phyloP scores from a whole-genome alignment of 495 filamentous ascomycete species.

The Penicillium cosmopolitanum region DNA sequence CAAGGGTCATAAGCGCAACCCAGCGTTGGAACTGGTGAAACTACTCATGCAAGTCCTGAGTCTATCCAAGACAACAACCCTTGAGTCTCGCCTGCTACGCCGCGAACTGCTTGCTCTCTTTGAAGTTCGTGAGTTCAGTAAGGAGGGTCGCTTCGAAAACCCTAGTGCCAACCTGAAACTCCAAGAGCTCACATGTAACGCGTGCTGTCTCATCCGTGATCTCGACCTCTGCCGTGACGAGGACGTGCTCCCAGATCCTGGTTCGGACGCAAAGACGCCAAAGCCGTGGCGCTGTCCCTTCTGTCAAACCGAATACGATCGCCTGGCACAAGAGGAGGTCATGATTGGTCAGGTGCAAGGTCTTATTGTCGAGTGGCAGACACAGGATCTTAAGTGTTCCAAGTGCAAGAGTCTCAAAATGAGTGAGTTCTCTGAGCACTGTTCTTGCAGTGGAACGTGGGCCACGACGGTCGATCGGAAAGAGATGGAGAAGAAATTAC shows the following conservation, averaged over 20 bases:
- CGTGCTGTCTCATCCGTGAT: slow-evolving; percentile 85
- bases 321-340: slow-evolving; percentile 78
- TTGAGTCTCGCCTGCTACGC: slow-evolving; percentile 83
- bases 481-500: slow-evolving; percentile 67
- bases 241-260: slow-evolving; percentile 66
- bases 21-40: slow-evolving; percentile 88
- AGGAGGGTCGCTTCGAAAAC: slow-evolving; percentile 84
- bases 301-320: slow-evolving; percentile 76
- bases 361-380: slow-evolving; percentile 76
- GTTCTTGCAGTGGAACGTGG: slow-evolving; percentile 88
- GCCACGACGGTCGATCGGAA: slow-evolving; percentile 67
- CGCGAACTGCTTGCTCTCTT: slow-evolving; percentile 89
- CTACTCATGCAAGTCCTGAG: slow-evolving; percentile 86
- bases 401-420: slow-evolving; percentile 60
- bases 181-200: slow-evolving; percentile 76
- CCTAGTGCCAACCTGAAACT: slow-evolving; percentile 76
- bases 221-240: slow-evolving; percentile 95
- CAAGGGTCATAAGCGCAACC: slow-evolving; percentile 65
- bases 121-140: slow-evolving; percentile 91
- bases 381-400: slow-evolving; percentile 86
- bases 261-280: slow-evolving; percentile 37
- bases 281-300: slow-evolving; percentile 77
- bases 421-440: slow-evolving; percentile 97
- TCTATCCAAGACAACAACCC: slow-evolving; percentile 76
- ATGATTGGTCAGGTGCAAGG: slow-evolving; percentile 78